A percentile compares a stretch with the other conserved stretches of the same genome.
Conservation (phyloP, 2,329 filamentous ascomycete species). For the Aspergillus awamori region DNA sequence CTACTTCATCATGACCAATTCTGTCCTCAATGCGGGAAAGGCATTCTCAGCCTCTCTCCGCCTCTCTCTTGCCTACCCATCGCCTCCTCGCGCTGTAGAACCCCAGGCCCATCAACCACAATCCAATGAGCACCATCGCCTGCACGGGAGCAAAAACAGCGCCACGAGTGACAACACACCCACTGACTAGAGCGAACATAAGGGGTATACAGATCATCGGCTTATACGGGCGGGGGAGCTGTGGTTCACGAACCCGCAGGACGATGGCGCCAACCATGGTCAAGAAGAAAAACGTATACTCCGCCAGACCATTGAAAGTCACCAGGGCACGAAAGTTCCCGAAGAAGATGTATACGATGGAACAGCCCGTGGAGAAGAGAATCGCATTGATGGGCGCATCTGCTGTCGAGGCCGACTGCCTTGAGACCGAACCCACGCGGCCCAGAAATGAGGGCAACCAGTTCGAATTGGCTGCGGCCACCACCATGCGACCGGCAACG, state of each 20-base stretch:
- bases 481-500: constrained; percentile 19
- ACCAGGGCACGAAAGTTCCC: constrained; percentile 20
- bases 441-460: constrained; percentile 19
- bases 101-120: constrained; percentile 16
- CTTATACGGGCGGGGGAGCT: constrained; percentile 18
- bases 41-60: no score
- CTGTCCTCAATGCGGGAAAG: no score
- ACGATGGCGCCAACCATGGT: constrained; percentile 19
- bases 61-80: constrained; percentile 3
- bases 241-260: constrained; percentile 18
- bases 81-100: constrained; percentile 10
- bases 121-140: constrained; percentile 8
- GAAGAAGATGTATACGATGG: constrained; percentile 18
- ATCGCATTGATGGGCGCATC: constrained; percentile 22
- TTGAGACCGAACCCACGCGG: background rate
- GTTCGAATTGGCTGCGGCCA: constrained; percentile 17
- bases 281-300: constrained; percentile 21
- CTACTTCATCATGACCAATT: no score
- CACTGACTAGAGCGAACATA: constrained; percentile 15
- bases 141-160: constrained; percentile 18
- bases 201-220: constrained; percentile 11
- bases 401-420: background rate
- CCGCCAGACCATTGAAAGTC: constrained; percentile 22
- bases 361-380: constrained; percentile 13
- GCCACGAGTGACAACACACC: constrained; percentile 14